These are phyloP conservation scores for Crepidotus variabilis DNA, from an alignment of 768 basidiomycete species.

Conservation along the genomic window DNA sequence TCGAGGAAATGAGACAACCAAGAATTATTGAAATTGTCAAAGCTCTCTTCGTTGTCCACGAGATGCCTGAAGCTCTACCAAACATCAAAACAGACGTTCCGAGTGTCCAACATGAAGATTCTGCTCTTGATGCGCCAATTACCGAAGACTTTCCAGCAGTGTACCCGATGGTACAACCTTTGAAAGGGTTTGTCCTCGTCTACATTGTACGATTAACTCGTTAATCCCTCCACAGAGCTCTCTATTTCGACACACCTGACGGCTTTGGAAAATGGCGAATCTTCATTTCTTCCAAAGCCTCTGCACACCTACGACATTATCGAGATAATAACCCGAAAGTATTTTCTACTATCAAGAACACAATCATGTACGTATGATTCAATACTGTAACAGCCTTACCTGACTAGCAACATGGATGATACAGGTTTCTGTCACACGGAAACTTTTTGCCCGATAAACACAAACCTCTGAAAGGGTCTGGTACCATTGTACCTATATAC, in stretches of 20 bases:
- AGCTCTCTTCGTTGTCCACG: slow-evolving; percentile 11
- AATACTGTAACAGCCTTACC: background rate
- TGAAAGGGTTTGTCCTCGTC: slow-evolving; percentile 34
- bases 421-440: slow-evolving; percentile 61
- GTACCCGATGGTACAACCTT: slow-evolving; percentile 39
- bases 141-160: slow-evolving; percentile 6
- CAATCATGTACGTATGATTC: slow-evolving; percentile 46
- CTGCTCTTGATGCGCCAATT: background rate
- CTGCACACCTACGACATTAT: slow-evolving; percentile 39
- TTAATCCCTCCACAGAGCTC: slow-evolving; percentile 24
- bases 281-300: slow-evolving; percentile 43
- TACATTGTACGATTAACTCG: background rate
- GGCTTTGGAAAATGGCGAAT: slow-evolving; percentile 64
- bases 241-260: slow-evolving; percentile 50
- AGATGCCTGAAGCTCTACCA: background rate
- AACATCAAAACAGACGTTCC: background rate
- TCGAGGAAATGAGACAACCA: slow-evolving; percentile 5
- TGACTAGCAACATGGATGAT: background rate
- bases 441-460: slow-evolving; percentile 65
- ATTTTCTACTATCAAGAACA: slow-evolving; percentile 53
- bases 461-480: slow-evolving; percentile 42
- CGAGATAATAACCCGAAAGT: slow-evolving; percentile 35
- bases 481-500: slow-evolving; percentile 48
- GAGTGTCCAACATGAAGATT: background rate
- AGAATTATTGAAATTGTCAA: slow-evolving; percentile 12